These are phyloP conservation scores for Exophiala phaeomuriformis DNA, from an alignment of 2,329 filamentous ascomycete species.

Conservation along the genomic window DNA sequence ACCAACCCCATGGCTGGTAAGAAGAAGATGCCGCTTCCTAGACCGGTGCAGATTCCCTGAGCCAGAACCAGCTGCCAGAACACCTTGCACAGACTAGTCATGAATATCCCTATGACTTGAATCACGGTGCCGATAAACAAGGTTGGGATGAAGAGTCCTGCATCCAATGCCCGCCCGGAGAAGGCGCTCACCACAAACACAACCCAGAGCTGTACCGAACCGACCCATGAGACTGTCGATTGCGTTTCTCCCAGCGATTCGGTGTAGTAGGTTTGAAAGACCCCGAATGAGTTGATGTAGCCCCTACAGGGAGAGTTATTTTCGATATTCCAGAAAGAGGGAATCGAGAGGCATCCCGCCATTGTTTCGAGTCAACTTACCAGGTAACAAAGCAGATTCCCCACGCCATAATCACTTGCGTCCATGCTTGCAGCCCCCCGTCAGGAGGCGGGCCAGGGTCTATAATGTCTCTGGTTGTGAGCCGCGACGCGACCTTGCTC, in stretches of 20 bases:
- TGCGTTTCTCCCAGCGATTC: conserved; percentile 36
- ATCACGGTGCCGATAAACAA: conserved; percentile 39
- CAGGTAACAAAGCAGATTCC: conserved; percentile 53
- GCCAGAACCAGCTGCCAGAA: conserved; percentile 46
- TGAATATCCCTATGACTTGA: conserved; percentile 45
- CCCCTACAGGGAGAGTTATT: conserved; percentile 23
- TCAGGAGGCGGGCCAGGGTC: conserved; percentile 22
- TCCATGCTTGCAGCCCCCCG: conserved; percentile 47
- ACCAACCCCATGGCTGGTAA: conserved; percentile 49
- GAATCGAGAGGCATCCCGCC: background rate
- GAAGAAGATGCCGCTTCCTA: conserved; percentile 51
- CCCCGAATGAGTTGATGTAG: conserved; percentile 49
- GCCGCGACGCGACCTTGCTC: conserved; percentile 14
- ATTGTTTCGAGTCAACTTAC: conserved; percentile 19
- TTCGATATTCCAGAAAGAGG: background rate
- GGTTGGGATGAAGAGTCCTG: conserved; percentile 44
- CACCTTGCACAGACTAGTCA: conserved; percentile 42
- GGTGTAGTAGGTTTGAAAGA: conserved; percentile 50
- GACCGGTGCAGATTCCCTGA: conserved; percentile 52
- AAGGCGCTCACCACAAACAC: conserved; percentile 47
- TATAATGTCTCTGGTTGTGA: conserved; percentile 18
- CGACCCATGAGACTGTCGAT: conserved; percentile 48
- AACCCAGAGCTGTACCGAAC: conserved; percentile 44
- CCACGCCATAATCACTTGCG: conserved; percentile 47
- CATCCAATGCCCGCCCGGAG: conserved; percentile 47